These are phyloP conservation scores for Rhodotorula kratochvilovae DNA, from an alignment of 768 basidiomycete genomes.

Conservation along the genomic window DNA sequence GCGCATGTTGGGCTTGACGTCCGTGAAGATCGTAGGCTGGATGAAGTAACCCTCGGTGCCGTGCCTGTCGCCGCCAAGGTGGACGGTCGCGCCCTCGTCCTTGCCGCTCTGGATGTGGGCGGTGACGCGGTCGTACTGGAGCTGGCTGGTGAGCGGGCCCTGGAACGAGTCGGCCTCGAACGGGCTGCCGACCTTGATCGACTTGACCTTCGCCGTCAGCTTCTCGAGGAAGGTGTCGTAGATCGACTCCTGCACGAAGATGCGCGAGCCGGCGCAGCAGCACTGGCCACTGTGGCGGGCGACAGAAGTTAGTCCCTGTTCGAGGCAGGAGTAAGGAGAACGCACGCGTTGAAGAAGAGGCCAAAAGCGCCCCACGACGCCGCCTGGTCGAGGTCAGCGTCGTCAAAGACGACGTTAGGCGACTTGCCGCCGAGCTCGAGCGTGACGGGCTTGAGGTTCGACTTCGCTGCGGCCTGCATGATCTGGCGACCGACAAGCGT, in stretches of 20 bases:
- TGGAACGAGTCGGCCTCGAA: slow-evolving; percentile 61
- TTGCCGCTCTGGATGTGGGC: slow-evolving; percentile 72
- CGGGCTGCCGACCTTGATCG: slow-evolving; percentile 63
- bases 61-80: slow-evolving; percentile 60
- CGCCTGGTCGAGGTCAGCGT: slow-evolving; percentile 44
- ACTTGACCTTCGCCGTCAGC: slow-evolving; percentile 58
- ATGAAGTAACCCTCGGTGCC: slow-evolving; percentile 64
- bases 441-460: slow-evolving; percentile 78
- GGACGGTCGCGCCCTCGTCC: slow-evolving; percentile 63
- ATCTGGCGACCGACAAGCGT: slow-evolving; percentile 73
- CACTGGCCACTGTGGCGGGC: slow-evolving; percentile 55
- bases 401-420: slow-evolving; percentile 57
- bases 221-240: slow-evolving; percentile 69
- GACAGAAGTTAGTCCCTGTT: neutral
- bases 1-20: slow-evolving; percentile 64
- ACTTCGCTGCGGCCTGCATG: slow-evolving; percentile 70
- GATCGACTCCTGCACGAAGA: slow-evolving; percentile 71
- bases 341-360: slow-evolving; percentile 62
- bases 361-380: slow-evolving; percentile 54
- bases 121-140: slow-evolving; percentile 68
- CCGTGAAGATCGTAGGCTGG: slow-evolving; percentile 54
- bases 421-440: slow-evolving; percentile 62
- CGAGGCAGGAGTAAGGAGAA: neutral
- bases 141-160: slow-evolving; percentile 71
- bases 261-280: slow-evolving; percentile 74